Base-by-base conservation (phyloP, 2,329 filamentous ascomycete genomes). In the Hawksworthiomyces lignivorus region DNA sequence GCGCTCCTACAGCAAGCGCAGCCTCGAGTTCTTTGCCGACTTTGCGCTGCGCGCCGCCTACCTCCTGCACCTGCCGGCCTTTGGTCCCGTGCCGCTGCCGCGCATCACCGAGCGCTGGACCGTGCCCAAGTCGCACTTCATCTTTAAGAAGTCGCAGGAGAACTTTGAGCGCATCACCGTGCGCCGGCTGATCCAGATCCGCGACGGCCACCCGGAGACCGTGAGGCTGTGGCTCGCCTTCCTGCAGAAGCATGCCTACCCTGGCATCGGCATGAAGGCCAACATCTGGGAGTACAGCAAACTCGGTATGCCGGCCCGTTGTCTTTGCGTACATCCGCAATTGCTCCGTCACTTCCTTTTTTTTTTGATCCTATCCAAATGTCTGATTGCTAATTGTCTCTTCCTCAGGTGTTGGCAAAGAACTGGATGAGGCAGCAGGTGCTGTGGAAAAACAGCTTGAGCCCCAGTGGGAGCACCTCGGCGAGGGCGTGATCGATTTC, bases 251-350 rank as follows among this genome's bases (percentile, higher is more conserved):
- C 84, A 96, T 59, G 86, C 88, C 31, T 94, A 92, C 60, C 86
- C 94, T 52, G 92, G 92, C n/a, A 82, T 97, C 30, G 92, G 92
- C 55, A 94, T 98, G 88, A 98, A 98, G 73, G 92, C 92, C 40
- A 96, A 98, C 60, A 76, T 97, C 37, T 98, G 85, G 80, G 87
- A 95, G 58, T 89, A 87, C 62, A 80, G 84, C 55, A 74, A 75
- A 44, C 59, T 89, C 45, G 82, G 84, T 84, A 73, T 48, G 64
- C 59, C 38, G n/a, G n/a, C n/a, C n/a, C n/a, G n/a, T n/a, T n/a
- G n/a, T n/a, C n/a, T n/a, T n/a, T n/a, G n/a, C n/a, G n/a, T n/a
- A n/a, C n/a, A n/a, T n/a, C n/a, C n/a, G n/a, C n/a, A n/a, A n/a
- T n/a, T n/a, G n/a, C n/a, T 10, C 10, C 7, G 47, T 5, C 39